phyloP scores from a whole-genome alignment of 2,329 filamentous ascomycete species.

The Teratosphaeria epicoccoides region DNA sequence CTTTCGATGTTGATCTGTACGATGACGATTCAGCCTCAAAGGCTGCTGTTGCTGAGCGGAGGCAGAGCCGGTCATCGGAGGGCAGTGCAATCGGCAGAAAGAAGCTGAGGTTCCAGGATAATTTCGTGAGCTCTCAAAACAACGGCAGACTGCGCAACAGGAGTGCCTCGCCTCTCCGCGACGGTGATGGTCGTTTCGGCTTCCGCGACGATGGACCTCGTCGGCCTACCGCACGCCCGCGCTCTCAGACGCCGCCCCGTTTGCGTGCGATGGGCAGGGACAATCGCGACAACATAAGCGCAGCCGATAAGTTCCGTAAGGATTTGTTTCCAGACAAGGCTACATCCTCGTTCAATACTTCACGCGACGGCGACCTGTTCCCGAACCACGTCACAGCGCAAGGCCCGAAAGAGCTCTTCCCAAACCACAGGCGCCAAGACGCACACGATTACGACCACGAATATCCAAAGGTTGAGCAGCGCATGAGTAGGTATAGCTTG shows the following conservation, averaged over 20 bases:
- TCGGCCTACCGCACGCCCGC: constrained; percentile 31
- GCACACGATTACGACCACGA: constrained; percentile 27
- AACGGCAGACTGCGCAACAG: constrained; percentile 44
- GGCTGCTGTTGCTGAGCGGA: constrained; percentile 2
- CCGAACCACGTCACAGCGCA: constrained; percentile 14
- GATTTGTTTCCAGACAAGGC: constrained; percentile 31
- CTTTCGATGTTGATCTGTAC: constrained; percentile 70
- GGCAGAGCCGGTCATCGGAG: constrained; percentile 2
- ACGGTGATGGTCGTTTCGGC: constrained; percentile 38
- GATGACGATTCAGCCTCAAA: constrained; percentile 49
- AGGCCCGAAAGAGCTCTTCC: constrained; percentile 25
- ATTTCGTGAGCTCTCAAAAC: constrained; percentile 22
- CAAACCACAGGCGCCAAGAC: constrained; percentile 35
- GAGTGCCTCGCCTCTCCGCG: constrained; percentile 47
- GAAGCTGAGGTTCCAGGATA: constrained; percentile 13
- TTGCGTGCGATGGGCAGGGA: constrained; percentile 3
- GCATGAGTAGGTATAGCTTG: constrained; percentile 17
- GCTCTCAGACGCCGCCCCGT: constrained; percentile 30
- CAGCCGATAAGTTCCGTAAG: constrained; percentile 21
- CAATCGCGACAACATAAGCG: constrained; percentile 12
- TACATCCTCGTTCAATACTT: constrained; percentile 7
- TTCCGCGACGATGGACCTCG: constrained; percentile 41
- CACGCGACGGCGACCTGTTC: constrained; percentile 14
- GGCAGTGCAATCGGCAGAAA: constrained; percentile 8
- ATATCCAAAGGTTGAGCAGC: constrained; percentile 11